Percentiles rank a stretch among this genome's conserved stretches.
phyloP scores from a whole-genome alignment of 768 basidiomycete species.

The Rubroboletus pulcherrimus region DNA sequence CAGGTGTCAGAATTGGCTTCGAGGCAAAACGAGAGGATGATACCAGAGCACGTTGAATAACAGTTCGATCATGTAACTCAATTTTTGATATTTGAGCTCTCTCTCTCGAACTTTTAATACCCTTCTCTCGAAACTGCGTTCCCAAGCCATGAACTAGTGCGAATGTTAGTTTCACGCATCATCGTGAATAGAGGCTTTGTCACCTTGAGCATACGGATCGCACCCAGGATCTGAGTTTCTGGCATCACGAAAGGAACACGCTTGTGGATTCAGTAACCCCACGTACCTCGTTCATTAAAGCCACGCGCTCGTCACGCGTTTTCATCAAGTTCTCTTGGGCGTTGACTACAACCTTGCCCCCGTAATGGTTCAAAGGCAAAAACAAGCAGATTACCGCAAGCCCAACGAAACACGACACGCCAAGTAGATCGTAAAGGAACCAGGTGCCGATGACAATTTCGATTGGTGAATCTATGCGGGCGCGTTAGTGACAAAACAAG shows the following conservation, averaged over 20 bases:
- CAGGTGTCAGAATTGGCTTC: neutral
- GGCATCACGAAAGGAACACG: neutral
- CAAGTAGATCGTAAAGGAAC: slow-evolving; percentile 76
- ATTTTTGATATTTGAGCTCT: slow-evolving; percentile 78
- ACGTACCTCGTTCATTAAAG: slow-evolving; percentile 81
- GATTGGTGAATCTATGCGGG: slow-evolving; percentile 61
- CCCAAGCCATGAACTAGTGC: slow-evolving; percentile 87
- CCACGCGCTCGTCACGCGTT: slow-evolving; percentile 83
- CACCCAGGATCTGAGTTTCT: slow-evolving; percentile 60
- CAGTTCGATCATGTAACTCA: slow-evolving; percentile 87
- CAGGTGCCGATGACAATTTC: slow-evolving; percentile 71
- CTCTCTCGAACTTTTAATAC: slow-evolving; percentile 71
- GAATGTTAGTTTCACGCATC: neutral
- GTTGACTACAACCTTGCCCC: slow-evolving; percentile 71
- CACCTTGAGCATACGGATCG: slow-evolving; percentile 85
- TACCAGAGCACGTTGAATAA: slow-evolving; percentile 56
- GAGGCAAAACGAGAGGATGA: neutral
- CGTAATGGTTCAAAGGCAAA: slow-evolving; percentile 78
- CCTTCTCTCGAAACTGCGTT: slow-evolving; percentile 79
- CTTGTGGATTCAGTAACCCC: neutral
- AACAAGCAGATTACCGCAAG: slow-evolving; percentile 70
- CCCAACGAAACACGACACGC: slow-evolving; percentile 74
- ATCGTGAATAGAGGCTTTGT: neutral
- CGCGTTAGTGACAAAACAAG: neutral
- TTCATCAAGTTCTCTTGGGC: slow-evolving; percentile 91